These are phyloP conservation scores for Alternaria metachromatica DNA, from an alignment of 2,329 filamentous ascomycete genomes.

Conservation along the genomic window DNA sequence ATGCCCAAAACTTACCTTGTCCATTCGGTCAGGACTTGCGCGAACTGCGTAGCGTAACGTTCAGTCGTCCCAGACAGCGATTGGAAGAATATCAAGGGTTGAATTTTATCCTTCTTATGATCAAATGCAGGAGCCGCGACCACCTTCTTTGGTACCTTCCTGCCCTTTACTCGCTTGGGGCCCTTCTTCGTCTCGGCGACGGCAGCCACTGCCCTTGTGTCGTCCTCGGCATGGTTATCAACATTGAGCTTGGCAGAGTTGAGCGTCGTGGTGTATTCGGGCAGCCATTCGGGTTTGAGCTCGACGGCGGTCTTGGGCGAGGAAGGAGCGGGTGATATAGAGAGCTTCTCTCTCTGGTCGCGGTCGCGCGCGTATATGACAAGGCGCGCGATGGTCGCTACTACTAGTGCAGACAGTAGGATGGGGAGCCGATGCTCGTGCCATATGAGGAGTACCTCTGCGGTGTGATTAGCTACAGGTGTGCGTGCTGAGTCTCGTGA, in stretches of 20 bases:
- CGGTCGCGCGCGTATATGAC: slow-evolving; percentile 33
- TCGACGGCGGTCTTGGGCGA: slow-evolving; percentile 40
- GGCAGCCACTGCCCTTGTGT: slow-evolving; percentile 23
- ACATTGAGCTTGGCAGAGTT: slow-evolving; percentile 26
- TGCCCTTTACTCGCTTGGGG: slow-evolving; percentile 50
- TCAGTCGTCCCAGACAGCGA: slow-evolving; percentile 86
- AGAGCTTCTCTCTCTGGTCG: slow-evolving; percentile 36
- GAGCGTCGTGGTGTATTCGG: slow-evolving; percentile 41
- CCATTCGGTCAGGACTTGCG: slow-evolving; percentile 61
- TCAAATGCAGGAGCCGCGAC: slow-evolving; percentile 29
- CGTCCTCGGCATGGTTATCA: slow-evolving; percentile 41
- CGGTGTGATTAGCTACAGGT: background rate
- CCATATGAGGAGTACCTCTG: slow-evolving; percentile 48
- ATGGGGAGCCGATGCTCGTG: slow-evolving; percentile 45
- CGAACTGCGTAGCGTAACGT: slow-evolving; percentile 70
- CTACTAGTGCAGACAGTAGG: slow-evolving; percentile 39
- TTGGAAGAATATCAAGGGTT: slow-evolving; percentile 85
- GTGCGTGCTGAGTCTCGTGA: background rate
- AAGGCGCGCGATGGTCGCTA: slow-evolving; percentile 40
- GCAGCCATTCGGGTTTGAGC: slow-evolving; percentile 44
- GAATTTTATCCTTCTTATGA: slow-evolving; percentile 58
- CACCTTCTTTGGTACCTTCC: slow-evolving; percentile 31
- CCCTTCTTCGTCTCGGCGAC: slow-evolving; percentile 36
- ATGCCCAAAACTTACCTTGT: slow-evolving; percentile 5
- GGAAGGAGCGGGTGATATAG: slow-evolving; percentile 37